A percentile compares a stretch with the other conserved stretches of the same genome.
phyloP scores from a whole-genome alignment of 306 rosid species.

The Ormosia emarginata region DNA sequence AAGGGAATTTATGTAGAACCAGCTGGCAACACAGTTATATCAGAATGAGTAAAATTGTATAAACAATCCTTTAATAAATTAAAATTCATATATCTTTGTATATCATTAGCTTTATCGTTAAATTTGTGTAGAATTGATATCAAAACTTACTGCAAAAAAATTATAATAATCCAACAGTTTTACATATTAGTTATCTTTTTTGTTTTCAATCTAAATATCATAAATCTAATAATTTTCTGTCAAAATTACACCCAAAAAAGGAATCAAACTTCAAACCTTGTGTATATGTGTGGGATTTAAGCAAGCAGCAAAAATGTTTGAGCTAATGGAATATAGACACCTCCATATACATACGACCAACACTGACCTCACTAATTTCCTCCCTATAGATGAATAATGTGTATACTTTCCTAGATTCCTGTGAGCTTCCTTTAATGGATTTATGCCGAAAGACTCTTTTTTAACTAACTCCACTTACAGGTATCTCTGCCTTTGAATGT shows the following conservation, averaged over 20 bases:
- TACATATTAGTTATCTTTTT: too few species aligned
- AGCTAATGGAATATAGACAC: too few species aligned
- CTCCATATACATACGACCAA: too few species aligned
- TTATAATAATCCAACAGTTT: not conserved
- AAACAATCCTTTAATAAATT: not conserved
- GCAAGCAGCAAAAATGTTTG: too few species aligned
- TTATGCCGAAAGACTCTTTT: conserved; percentile 9
- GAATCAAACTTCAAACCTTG: too few species aligned
- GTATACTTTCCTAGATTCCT: conserved; percentile 6
- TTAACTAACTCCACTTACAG: conserved; percentile 30
- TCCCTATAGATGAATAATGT: not conserved
- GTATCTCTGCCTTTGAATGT: conserved; percentile 35
- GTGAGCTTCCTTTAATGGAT: conserved; percentile 19
- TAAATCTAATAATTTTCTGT: too few species aligned
- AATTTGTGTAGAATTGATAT: not conserved
- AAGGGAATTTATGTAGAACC: not conserved
- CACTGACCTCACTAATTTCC: too few species aligned
- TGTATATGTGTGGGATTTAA: too few species aligned
- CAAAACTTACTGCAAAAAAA: not conserved
- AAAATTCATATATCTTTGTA: not conserved
- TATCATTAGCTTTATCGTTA: not conserved
- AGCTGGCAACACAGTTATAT: conserved; percentile 1
- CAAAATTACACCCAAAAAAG: too few species aligned
- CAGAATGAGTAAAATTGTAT: not conserved
- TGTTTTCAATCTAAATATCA: too few species aligned